phyloP scores from a whole-genome alignment of 1,139 yeast genomes.

The Barnettozyma hawaiiensis region DNA sequence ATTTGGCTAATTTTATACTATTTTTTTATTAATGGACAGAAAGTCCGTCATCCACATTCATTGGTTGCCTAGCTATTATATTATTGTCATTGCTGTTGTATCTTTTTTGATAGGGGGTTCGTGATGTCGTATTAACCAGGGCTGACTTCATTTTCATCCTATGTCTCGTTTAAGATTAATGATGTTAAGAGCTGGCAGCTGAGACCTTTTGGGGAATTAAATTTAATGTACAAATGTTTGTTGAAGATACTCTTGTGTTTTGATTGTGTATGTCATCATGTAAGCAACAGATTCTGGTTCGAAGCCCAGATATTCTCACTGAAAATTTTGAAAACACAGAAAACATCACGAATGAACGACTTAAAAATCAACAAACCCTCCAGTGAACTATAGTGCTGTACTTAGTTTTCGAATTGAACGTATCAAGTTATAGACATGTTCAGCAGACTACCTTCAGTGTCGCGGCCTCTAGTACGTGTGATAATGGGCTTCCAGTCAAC shows the following conservation, averaged over 20 bases:
- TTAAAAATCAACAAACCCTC: not conserved
- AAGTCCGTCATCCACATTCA: too few species aligned
- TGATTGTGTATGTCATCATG: too few species aligned
- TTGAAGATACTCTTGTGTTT: too few species aligned
- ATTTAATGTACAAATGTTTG: conserved; percentile 1
- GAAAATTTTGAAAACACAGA: conserved; percentile 1
- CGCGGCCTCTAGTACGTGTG: conserved; percentile 7
- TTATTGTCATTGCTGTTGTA: not conserved
- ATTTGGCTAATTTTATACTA: conserved; percentile 2
- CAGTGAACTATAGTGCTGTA: not conserved
- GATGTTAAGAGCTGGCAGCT: conserved; percentile 5
- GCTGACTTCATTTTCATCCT: not conserved
- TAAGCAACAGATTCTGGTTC: not conserved
- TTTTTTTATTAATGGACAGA: too few species aligned
- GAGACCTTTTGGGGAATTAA: conserved; percentile 2
- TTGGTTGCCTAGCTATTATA: not conserved
- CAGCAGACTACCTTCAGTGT: conserved; percentile 6
- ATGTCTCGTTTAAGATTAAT: conserved; percentile 3
- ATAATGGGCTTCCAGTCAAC: not conserved
- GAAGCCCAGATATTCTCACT: not conserved
- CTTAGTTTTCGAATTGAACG: not conserved
- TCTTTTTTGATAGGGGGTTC: not conserved
- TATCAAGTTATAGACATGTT: conserved; percentile 1
- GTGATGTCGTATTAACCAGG: not conserved
- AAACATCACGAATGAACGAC: too few species aligned